Base-by-base conservation (phyloP, 2,329 filamentous ascomycete genomes). In the Cordyceps militaris region DNA sequence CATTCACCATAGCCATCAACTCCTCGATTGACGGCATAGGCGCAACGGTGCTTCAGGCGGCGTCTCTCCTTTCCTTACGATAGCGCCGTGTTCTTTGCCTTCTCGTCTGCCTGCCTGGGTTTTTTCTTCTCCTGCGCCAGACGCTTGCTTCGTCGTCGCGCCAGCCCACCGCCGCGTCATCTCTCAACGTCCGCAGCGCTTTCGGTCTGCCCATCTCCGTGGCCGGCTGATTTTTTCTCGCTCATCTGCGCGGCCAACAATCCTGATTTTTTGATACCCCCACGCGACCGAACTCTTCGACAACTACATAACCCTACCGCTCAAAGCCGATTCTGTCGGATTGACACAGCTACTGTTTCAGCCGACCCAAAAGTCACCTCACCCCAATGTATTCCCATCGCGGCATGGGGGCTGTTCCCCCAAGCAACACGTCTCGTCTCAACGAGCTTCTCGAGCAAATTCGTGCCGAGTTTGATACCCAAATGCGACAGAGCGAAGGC, bases 401-500 rank as follows among this genome's bases (percentile, higher is more conserved):
- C 70, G 88, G 86, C 72, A 88, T 95, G 82, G 87, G 85, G 63
- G 82, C 79, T 63, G 86, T 84, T 64, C 86, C 88, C 75, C 76
- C 75, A 26, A 71, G 70, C 61, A 80, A 76, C 64, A 73, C 73
- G 52, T 81, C 77, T 65, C 91, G 94, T 65, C 80, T 97, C 66
- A 91, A 88, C 65, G 93, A 99, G 79, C 84, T 97, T 63, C 81
- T 99, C 69, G 93, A 97, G 58, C 88, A 91, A 71, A 84, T 99
- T 66, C 86, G 93, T 69, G 82, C 84, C 68, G 94, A 99, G 74
- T 97, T 97, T 66, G 93, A 97, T 64, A 86, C 81, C 61, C 89
- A 95, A 72, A 81, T 87, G 65, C 85, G 89, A 63, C 85, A 89
- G 65, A 88, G 85, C 63, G 90, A 90, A 70, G 89, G 91, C 66